A percentile compares a stretch with the other conserved stretches of the same genome.
phyloP scores from a whole-genome alignment of 2,329 filamentous ascomycete genomes.

The Calonectria hawksworthii region DNA sequence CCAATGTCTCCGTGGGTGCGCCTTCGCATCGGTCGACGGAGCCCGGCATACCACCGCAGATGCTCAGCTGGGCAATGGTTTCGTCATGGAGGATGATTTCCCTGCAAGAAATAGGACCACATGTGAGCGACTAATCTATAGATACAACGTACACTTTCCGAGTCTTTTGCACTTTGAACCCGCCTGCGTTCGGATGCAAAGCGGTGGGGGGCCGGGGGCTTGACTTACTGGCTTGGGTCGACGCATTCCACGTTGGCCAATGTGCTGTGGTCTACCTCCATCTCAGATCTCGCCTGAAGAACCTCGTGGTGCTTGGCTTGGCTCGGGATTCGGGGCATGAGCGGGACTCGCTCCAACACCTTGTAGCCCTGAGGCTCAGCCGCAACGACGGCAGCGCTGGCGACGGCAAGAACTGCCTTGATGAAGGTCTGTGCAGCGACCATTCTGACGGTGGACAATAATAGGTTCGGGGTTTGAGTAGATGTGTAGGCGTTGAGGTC shows the following conservation, averaged over 20 bases:
- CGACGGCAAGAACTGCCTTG: conserved; percentile 48
- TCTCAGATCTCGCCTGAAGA: conserved; percentile 56
- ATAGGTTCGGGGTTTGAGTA: background rate
- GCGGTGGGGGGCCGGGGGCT: background rate
- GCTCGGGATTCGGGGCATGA: conserved; percentile 53
- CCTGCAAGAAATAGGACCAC: conserved; percentile 32
- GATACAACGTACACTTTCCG: background rate
- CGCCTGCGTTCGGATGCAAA: background rate
- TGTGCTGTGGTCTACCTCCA: conserved; percentile 56
- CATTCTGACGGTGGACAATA: conserved; percentile 44
- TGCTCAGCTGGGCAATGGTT: conserved; percentile 61
- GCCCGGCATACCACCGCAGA: conserved; percentile 67
- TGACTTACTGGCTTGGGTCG: conserved; percentile 55
- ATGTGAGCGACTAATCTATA: conserved; percentile 29
- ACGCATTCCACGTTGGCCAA: conserved; percentile 57
- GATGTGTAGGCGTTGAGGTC: background rate
- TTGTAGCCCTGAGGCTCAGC: conserved; percentile 50
- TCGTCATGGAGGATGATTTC: conserved; percentile 64
- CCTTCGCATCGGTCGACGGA: conserved; percentile 59
- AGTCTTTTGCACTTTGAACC: background rate
- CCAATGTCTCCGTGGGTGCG: conserved; percentile 58
- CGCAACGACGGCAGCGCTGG: conserved; percentile 48
- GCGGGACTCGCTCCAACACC: conserved; percentile 19
- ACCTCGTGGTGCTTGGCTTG: conserved; percentile 61
- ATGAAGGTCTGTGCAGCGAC: conserved; percentile 48